A percentile compares a stretch with the other conserved stretches of the same genome.
Conservation (phyloP, 176 grass and related monocot genomes). For the Puccinellia tenuiflora region DNA sequence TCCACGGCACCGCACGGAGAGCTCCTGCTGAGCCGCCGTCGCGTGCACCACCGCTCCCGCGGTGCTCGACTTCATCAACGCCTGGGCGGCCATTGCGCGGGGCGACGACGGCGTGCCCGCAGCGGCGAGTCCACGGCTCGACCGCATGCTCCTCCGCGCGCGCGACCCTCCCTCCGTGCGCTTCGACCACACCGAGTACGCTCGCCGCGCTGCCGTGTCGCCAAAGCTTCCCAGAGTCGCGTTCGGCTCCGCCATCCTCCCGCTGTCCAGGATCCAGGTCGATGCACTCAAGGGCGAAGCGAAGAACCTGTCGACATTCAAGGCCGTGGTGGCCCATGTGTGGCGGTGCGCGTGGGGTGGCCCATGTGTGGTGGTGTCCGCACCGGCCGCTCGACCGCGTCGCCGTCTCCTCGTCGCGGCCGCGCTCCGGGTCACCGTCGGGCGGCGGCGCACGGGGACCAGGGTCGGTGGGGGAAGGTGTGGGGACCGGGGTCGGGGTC, state of each 20-base stretch:
- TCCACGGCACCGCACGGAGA: too few species aligned
- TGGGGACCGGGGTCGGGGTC: too few species aligned
- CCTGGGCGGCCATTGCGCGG: constrained; percentile 33
- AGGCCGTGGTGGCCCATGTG: constrained; percentile 30
- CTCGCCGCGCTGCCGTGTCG: neutral
- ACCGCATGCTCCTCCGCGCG: neutral
- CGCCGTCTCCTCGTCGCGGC: too few species aligned
- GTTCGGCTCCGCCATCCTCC: neutral
- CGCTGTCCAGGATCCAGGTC: neutral
- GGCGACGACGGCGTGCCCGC: neutral
- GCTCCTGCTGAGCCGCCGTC: too few species aligned
- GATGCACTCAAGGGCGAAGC: constrained; percentile 6
- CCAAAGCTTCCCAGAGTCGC: neutral
- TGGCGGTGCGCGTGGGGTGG: constrained; percentile 51
- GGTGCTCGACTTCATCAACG: constrained; percentile 44
- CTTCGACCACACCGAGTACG: constrained; percentile 57
- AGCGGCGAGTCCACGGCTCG: constrained; percentile 18
- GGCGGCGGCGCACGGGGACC: too few species aligned
- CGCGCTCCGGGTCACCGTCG: too few species aligned
- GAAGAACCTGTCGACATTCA: constrained; percentile 36
- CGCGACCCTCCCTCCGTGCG: constrained; percentile 4
- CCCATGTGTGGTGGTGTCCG: too few species aligned
- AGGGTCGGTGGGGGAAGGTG: too few species aligned
- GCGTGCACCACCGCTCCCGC: too few species aligned
- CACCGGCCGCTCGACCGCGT: too few species aligned